Conservation (phyloP, 345 rosid genomes). For the Lenwebbia sp. region DNA sequence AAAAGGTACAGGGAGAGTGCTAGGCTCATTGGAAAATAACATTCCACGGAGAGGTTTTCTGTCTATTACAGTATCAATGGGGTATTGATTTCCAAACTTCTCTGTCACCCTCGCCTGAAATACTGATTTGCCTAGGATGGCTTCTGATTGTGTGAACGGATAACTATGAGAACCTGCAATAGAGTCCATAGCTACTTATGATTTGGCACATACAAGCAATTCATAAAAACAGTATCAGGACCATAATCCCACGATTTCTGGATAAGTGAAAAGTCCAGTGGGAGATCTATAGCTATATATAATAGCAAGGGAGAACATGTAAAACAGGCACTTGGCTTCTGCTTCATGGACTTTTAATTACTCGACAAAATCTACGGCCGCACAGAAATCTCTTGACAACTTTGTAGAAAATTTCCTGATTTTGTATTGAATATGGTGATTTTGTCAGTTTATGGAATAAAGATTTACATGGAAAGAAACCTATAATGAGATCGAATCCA, state of each 20-base stretch:
- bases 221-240: not conserved
- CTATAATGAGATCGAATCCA: not conserved
- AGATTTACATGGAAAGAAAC: not conserved
- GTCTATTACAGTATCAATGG: slow-evolving; percentile 62
- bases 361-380: not conserved
- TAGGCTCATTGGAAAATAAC: slow-evolving; percentile 52
- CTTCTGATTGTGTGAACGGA: slow-evolving; percentile 17
- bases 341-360: not conserved
- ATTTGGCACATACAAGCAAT: not conserved
- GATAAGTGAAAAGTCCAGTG: not conserved
- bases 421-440: not conserved
- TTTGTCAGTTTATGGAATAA: not conserved
- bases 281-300: not conserved
- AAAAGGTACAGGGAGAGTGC: slow-evolving; percentile 11
- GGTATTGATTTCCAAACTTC: slow-evolving; percentile 53
- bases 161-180: slow-evolving; percentile 38
- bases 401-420: not conserved
- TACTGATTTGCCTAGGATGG: slow-evolving; percentile 44
- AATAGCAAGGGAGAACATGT: not conserved
- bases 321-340: not conserved
- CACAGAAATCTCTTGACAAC: not conserved
- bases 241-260: not conserved
- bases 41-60: slow-evolving; percentile 73
- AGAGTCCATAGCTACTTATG: not conserved
- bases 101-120: slow-evolving; percentile 74